Evolutionary conservation across 192 early-diverging fungal species (phyloP).

Genomic region (Neocallimastix lanati): DNA sequence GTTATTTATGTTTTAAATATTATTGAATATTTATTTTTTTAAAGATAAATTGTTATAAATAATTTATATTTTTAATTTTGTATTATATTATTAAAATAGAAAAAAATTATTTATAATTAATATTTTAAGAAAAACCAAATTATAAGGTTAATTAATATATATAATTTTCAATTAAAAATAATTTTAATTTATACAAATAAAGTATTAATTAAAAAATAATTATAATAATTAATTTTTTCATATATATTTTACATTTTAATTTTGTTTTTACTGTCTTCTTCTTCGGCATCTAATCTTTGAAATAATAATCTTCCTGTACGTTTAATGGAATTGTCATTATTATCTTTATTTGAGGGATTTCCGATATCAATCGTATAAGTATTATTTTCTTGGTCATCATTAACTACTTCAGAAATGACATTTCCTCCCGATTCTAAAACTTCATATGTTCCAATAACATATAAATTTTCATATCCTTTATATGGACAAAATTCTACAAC

Average conservation of each 20-base stretch:
- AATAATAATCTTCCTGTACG: constrained; percentile 49
- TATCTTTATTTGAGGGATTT: background rate
- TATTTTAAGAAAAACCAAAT: too few species aligned
- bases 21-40: constrained; percentile 1
- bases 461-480: constrained; percentile 13
- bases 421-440: constrained; percentile 11
- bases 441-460: constrained; percentile 57
- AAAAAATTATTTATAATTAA: too few species aligned
- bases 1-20: constrained; percentile 20
- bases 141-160: too few species aligned
- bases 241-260: constrained; percentile 6
- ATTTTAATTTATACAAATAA: too few species aligned
- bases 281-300: constrained; percentile 14
- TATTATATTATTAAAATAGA: too few species aligned
- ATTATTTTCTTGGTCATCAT: too few species aligned
- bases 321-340: constrained; percentile 15
- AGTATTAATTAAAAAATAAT: too few species aligned
- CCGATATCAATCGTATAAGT: too few species aligned
- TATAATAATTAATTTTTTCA: too few species aligned
- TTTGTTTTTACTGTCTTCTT: constrained; percentile 12
- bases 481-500: constrained; percentile 54
- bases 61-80: too few species aligned
- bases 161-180: too few species aligned
- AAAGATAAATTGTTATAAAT: too few species aligned
- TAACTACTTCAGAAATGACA: background rate